phyloP scores from a whole-genome alignment of 495 filamentous ascomycete species.

The Hypoxylon perforatum region DNA sequence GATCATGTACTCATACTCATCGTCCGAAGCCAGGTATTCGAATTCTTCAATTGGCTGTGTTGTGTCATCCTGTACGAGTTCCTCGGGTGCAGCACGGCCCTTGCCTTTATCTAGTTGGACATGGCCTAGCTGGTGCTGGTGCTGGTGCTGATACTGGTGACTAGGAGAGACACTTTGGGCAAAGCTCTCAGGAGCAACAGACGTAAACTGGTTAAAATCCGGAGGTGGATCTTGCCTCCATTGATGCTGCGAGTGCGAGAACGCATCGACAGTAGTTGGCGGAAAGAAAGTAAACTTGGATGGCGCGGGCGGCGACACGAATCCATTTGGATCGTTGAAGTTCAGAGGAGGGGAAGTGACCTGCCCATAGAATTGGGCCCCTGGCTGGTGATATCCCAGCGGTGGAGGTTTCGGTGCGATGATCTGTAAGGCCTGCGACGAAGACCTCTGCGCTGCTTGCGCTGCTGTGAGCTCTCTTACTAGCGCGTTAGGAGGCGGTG shows the following conservation, averaged over 20 bases:
- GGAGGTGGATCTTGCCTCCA: constrained; percentile 38
- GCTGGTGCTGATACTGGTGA: too few relatives aligned
- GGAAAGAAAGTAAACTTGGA: constrained; percentile 49
- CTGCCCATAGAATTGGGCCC: constrained; percentile 41
- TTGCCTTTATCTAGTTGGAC: constrained; percentile 32
- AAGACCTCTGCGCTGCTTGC: constrained; percentile 51
- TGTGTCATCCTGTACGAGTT: background rate
- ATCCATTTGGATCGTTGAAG: constrained; percentile 38
- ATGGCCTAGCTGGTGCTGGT: constrained; percentile 14
- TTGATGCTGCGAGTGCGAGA: constrained; percentile 44
- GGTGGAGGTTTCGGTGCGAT: constrained; percentile 57
- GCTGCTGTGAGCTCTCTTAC: constrained; percentile 50
- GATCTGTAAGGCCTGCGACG: constrained; percentile 48
- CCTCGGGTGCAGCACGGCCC: constrained; percentile 27
- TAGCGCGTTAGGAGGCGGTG: constrained; percentile 40
- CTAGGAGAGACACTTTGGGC: constrained; percentile 11
- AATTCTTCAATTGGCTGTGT: constrained; percentile 37
- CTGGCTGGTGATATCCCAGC: constrained; percentile 41
- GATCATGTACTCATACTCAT: constrained; percentile 54
- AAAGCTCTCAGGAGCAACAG: constrained; percentile 21
- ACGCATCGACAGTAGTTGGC: constrained; percentile 46
- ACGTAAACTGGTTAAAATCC: constrained; percentile 28
- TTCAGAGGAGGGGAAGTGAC: constrained; percentile 34
- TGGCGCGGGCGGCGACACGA: constrained; percentile 47
- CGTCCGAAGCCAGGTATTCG: constrained; percentile 61